phyloP scores from a whole-genome alignment of 2,329 filamentous ascomycete genomes.

The Ascochyta koolunga region DNA sequence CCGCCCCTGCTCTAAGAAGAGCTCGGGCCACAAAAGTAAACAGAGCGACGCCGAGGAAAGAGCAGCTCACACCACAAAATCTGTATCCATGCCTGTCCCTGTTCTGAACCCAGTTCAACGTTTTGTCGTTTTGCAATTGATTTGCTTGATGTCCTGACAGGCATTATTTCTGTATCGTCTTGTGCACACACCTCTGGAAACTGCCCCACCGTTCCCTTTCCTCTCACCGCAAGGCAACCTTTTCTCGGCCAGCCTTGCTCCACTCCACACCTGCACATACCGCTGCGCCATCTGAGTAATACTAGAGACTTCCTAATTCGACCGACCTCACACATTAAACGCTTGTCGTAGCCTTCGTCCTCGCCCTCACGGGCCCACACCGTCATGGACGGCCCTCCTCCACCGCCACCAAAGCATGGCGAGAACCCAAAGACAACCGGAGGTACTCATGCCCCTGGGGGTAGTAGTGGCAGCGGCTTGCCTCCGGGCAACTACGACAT shows the following conservation, averaged over 20 bases:
- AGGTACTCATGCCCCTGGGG: slow-evolving; percentile 33
- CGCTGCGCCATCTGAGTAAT: slow-evolving; percentile 16
- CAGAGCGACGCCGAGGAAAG: slow-evolving; percentile 11
- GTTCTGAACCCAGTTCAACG: slow-evolving; percentile 5
- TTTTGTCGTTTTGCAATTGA: slow-evolving; percentile 2
- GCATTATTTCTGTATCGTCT: slow-evolving; percentile 8
- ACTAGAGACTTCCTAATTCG: not conserved
- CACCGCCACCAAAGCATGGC: slow-evolving; percentile 87
- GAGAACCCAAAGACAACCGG: slow-evolving; percentile 68
- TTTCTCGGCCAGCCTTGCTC: slow-evolving; percentile 30
- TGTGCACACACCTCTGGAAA: not conserved
- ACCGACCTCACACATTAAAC: slow-evolving; percentile 7
- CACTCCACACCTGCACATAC: slow-evolving; percentile 22
- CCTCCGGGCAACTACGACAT: slow-evolving; percentile 95
- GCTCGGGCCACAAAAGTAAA: slow-evolving; percentile 14
- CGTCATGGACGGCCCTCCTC: slow-evolving; percentile 60
- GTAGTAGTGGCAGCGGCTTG: slow-evolving; percentile 59
- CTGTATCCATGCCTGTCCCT: slow-evolving; percentile 11
- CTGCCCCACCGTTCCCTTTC: slow-evolving; percentile 14
- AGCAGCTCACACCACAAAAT: slow-evolving; percentile 15
- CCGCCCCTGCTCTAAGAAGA: slow-evolving; percentile 7
- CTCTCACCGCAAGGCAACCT: slow-evolving; percentile 24
- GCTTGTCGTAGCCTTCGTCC: slow-evolving; percentile 21
- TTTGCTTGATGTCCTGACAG: slow-evolving; percentile 19
- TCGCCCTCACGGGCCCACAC: slow-evolving; percentile 34